A percentile compares a stretch with the other conserved stretches of the same genome.
Evolutionary conservation across 176 grass and related monocot genomes (phyloP).

Genomic region (Triticum turgidum): DNA sequence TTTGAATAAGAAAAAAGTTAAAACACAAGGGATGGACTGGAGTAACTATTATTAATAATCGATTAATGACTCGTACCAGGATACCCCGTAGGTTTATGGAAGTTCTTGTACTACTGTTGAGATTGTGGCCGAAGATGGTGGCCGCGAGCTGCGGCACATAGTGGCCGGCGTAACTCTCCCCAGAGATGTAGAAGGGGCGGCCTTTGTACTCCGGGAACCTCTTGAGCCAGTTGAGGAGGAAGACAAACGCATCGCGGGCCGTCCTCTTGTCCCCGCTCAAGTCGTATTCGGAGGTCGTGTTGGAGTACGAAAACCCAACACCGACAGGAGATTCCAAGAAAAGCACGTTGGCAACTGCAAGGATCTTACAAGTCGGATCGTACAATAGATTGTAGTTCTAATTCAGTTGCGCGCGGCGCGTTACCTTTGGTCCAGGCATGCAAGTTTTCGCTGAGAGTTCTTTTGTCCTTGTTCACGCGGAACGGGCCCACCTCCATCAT

Average conservation of each 20-base stretch:
- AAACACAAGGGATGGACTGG: too few species aligned
- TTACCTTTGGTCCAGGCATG: slow-evolving; percentile 46
- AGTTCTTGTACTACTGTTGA: neutral
- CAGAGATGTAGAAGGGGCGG: slow-evolving; percentile 37
- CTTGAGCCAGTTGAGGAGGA: slow-evolving; percentile 46
- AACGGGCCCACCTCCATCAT: slow-evolving; percentile 49
- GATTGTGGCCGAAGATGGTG: slow-evolving; percentile 22
- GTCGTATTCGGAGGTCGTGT: slow-evolving; percentile 1
- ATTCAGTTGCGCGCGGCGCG: neutral
- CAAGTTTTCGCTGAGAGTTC: slow-evolving; percentile 23
- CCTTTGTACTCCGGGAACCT: slow-evolving; percentile 41
- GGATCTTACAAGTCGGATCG: neutral
- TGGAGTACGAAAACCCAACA: slow-evolving; percentile 48
- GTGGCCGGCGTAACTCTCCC: slow-evolving; percentile 49
- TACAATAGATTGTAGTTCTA: neutral
- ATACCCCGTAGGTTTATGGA: slow-evolving; percentile 16
- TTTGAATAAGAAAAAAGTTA: too few species aligned
- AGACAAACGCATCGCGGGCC: neutral
- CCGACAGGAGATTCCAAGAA: slow-evolving; percentile 44
- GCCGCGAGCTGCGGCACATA: slow-evolving; percentile 39
- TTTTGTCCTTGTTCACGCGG: slow-evolving; percentile 29
- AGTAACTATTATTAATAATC: neutral
- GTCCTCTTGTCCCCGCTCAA: slow-evolving; percentile 18
- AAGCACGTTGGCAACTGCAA: slow-evolving; percentile 44
- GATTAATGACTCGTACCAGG: neutral